Evolutionary conservation across 257 asterid species (phyloP).

Genomic region (Thymus mandschuricus): DNA sequence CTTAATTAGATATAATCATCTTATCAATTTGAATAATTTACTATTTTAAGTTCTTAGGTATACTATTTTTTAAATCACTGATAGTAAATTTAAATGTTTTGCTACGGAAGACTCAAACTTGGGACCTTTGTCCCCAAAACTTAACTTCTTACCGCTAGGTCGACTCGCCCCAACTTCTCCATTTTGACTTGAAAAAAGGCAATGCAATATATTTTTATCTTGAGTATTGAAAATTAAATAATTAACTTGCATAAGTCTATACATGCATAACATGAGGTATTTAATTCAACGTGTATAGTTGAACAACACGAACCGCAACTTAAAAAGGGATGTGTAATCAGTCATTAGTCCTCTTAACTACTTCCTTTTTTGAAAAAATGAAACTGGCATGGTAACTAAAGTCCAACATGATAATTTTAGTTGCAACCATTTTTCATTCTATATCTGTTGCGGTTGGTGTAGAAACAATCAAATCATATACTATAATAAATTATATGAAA

Average conservation of each 20-base stretch:
- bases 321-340: slow-evolving; percentile 28
- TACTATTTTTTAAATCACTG: no score
- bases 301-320: slow-evolving; percentile 43
- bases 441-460: slow-evolving; percentile 43
- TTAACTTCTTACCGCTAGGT: background rate
- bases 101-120: no score
- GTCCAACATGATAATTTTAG: slow-evolving; percentile 49
- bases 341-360: slow-evolving; percentile 49
- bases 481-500: background rate
- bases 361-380: slow-evolving; percentile 23
- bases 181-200: slow-evolving; percentile 25
- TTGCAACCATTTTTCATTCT: slow-evolving; percentile 52
- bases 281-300: slow-evolving; percentile 44
- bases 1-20: background rate
- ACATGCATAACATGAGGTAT: slow-evolving; percentile 13
- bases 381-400: slow-evolving; percentile 27
- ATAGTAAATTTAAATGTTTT: no score
- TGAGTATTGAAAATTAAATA: slow-evolving; percentile 11
- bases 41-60: background rate
- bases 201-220: background rate
- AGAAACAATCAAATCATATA: slow-evolving; percentile 8
- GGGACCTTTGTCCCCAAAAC: no score
- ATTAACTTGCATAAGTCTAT: background rate
- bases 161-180: slow-evolving; percentile 1
- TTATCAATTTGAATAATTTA: background rate